Conservation (phyloP, 225 moss, liverwort and hornwort species). For the Rhytidiadelphus loreus region DNA sequence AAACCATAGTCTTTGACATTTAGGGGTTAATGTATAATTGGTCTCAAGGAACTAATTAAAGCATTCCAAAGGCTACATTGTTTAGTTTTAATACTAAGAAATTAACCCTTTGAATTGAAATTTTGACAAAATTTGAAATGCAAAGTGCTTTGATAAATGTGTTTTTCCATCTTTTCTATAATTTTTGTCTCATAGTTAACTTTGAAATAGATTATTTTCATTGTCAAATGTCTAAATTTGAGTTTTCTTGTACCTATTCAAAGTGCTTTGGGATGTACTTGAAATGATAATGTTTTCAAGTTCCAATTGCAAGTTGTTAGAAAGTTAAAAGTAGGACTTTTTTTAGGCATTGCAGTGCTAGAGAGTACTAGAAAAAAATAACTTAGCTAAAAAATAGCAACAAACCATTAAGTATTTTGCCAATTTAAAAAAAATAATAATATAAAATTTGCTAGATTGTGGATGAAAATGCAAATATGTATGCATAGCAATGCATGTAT, state of each 20-base stretch:
- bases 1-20: too few relatives aligned
- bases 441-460: too few relatives aligned
- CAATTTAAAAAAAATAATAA: too few relatives aligned
- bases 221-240: neutral
- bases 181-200: neutral
- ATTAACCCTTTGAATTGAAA: neutral
- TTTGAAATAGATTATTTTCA: fast-evolving
- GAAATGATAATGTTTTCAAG: neutral
- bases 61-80: neutral
- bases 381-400: too few relatives aligned
- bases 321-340: neutral
- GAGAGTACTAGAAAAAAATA: too few relatives aligned
- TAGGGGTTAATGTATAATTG: neutral
- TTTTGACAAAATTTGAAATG: neutral
- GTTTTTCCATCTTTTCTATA: neutral
- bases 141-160: fast-evolving
- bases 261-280: neutral
- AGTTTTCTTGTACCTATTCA: neutral
- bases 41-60: neutral
- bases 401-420: too few relatives aligned
- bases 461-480: too few relatives aligned
- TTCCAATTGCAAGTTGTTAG: fast-evolving
- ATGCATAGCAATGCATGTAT: too few relatives aligned
- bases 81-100: neutral
- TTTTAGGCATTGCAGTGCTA: neutral